phyloP scores from a whole-genome alignment of 495 filamentous ascomycete species.

The Usnea hakonensis region DNA sequence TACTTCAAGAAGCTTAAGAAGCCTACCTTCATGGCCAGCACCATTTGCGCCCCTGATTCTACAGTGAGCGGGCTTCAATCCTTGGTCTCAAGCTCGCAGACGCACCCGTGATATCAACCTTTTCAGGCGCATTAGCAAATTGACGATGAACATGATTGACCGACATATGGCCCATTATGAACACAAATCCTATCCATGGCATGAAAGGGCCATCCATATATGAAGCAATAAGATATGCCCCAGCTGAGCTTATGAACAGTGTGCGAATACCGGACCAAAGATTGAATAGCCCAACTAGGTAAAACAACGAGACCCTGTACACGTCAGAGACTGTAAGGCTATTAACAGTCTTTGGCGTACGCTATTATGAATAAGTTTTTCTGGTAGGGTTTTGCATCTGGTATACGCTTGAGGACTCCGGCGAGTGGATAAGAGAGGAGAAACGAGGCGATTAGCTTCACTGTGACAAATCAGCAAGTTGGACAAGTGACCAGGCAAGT shows the following conservation, averaged over 20 bases:
- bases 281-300: constrained; percentile 89
- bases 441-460: constrained; percentile 89
- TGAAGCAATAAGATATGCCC: constrained; percentile 73
- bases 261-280: constrained; percentile 83
- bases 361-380: constrained; percentile 86
- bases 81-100: not conserved
- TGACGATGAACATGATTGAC: constrained; percentile 80
- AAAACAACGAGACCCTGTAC: constrained; percentile 68
- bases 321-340: not conserved
- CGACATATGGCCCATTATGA: constrained; percentile 93
- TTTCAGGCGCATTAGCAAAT: constrained; percentile 51
- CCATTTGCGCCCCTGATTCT: constrained; percentile 71
- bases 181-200: constrained; percentile 95
- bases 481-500: not conserved
- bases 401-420: constrained; percentile 80
- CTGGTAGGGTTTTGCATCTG: constrained; percentile 71
- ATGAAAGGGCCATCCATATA: constrained; percentile 88
- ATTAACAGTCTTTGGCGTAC: constrained; percentile 34
- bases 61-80: constrained; percentile 1
- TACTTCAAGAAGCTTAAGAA: not conserved
- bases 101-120: constrained; percentile 75
- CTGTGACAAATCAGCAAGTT: constrained; percentile 38
- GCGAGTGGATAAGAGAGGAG: constrained; percentile 90
- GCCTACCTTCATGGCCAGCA: constrained; percentile 81
- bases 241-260: constrained; percentile 67